These are phyloP conservation scores for Paracoccidioides lutzii DNA, from an alignment of 2,329 filamentous ascomycete genomes.

Conservation along the genomic window DNA sequence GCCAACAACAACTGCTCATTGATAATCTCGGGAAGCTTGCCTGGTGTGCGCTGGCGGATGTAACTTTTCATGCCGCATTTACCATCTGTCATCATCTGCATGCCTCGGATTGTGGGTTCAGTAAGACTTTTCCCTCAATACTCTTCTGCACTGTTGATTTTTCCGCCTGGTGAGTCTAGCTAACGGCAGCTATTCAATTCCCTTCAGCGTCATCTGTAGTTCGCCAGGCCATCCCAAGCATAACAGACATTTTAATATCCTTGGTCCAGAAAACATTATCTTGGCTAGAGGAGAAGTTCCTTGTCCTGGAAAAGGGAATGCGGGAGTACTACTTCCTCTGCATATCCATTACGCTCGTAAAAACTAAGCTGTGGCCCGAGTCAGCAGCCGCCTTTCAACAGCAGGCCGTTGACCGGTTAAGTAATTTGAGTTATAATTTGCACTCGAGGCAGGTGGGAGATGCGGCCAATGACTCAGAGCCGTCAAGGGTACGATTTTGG, in stretches of 20 bases:
- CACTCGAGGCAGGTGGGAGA: conserved; percentile 19
- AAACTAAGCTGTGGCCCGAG: conserved; percentile 10
- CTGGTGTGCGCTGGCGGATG: conserved; percentile 24
- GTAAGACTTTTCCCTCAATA: conserved; percentile 11
- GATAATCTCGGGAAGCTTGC: conserved; percentile 21
- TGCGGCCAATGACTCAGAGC: neutral
- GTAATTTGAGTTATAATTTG: conserved; percentile 24
- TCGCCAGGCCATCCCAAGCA: conserved; percentile 6
- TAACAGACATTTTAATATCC: conserved; percentile 8
- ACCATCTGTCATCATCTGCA: conserved; percentile 28
- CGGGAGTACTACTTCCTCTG: conserved; percentile 14
- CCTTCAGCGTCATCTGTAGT: conserved; percentile 9
- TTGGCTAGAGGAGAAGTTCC: conserved; percentile 12
- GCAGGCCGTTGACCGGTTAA: conserved; percentile 24
- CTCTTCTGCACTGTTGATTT: neutral
- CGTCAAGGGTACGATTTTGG: conserved; percentile 2
- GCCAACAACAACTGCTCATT: conserved; percentile 23
- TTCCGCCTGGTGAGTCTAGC: neutral
- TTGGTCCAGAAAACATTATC: conserved; percentile 12
- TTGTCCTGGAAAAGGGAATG: conserved; percentile 13
- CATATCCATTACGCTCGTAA: conserved; percentile 12
- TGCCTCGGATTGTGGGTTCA: conserved; percentile 12
- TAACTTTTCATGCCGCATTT: conserved; percentile 25
- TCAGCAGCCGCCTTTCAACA: conserved; percentile 3
- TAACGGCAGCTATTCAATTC: neutral